A percentile compares a stretch with the other conserved stretches of the same genome.
Conservation (phyloP, 2,329 filamentous ascomycete genomes). For the Sporothrix sp. region DNA sequence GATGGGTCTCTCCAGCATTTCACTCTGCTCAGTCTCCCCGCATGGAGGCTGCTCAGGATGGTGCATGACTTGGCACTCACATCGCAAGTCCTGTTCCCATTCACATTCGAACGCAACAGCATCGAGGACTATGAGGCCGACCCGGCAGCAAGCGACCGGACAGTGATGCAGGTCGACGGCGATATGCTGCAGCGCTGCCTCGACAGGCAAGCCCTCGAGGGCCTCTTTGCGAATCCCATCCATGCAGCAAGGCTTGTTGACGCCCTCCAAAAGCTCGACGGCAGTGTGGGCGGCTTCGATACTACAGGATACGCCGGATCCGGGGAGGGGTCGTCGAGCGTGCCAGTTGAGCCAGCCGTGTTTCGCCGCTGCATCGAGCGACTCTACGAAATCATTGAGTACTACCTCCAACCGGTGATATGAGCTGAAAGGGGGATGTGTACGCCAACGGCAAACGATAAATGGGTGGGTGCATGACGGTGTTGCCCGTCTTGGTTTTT, state of each 20-base stretch:
- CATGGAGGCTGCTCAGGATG: constrained; percentile 61
- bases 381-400: constrained; percentile 45
- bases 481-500: not conserved
- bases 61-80: constrained; percentile 57
- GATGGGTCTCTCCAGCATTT: constrained; percentile 65
- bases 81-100: constrained; percentile 40
- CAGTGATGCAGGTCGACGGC: constrained; percentile 56
- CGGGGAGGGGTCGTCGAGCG: no score
- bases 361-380: constrained; percentile 36
- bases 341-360: no score
- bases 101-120: constrained; percentile 26
- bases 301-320: not conserved
- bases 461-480: no score
- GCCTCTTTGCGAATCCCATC: constrained; percentile 27
- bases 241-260: constrained; percentile 34
- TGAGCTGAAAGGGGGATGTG: not conserved
- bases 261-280: constrained; percentile 41
- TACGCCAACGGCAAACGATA: no score
- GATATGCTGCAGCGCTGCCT: constrained; percentile 51
- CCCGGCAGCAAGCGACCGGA: constrained; percentile 26
- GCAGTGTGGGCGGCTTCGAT: constrained; percentile 24
- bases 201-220: constrained; percentile 35
- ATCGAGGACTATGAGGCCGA: constrained; percentile 26
- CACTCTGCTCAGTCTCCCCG: constrained; percentile 49
- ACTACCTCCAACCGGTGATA: constrained; percentile 37